Percentiles rank a stretch among this genome's conserved stretches.
Conservation (phyloP, 2,329 filamentous ascomycete species). For the Arthrinium phaeospermum region DNA sequence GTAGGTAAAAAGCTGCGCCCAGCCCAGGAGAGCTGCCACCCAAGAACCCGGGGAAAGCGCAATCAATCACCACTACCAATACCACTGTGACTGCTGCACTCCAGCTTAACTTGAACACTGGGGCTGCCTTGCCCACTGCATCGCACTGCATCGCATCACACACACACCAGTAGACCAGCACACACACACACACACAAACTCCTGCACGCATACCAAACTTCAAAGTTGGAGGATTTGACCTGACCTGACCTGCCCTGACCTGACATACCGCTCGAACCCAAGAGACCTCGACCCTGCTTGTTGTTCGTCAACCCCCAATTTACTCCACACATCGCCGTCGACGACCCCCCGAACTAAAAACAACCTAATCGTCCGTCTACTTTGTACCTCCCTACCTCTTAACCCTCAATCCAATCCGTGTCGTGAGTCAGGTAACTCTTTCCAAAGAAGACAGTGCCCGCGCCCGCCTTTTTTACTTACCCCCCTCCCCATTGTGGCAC, state of each 20-base stretch:
- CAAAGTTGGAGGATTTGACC: background rate
- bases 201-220: background rate
- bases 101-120: constrained; percentile 1
- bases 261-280: background rate
- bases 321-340: constrained; percentile 8
- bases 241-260: background rate
- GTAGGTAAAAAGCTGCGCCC: background rate
- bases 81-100: constrained; percentile 5
- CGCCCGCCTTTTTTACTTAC: constrained; percentile 3
- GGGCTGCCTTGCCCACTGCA: background rate
- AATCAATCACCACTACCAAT: background rate
- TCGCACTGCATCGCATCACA: background rate
- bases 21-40: constrained; percentile 5
- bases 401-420: background rate
- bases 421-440: constrained; percentile 14
- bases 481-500: background rate
- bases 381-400: background rate
- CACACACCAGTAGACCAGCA: background rate
- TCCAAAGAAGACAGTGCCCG: constrained; percentile 7
- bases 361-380: background rate
- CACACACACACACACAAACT: background rate
- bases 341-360: background rate
- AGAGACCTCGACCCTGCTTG: constrained; percentile 13
- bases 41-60: constrained; percentile 8
- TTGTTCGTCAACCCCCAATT: constrained; percentile 11